A percentile compares a stretch with the other conserved stretches of the same genome.
These are phyloP conservation scores for Panicum virgatum DNA, from an alignment of 202 grass and related monocot genomes.

Conservation along the genomic window DNA sequence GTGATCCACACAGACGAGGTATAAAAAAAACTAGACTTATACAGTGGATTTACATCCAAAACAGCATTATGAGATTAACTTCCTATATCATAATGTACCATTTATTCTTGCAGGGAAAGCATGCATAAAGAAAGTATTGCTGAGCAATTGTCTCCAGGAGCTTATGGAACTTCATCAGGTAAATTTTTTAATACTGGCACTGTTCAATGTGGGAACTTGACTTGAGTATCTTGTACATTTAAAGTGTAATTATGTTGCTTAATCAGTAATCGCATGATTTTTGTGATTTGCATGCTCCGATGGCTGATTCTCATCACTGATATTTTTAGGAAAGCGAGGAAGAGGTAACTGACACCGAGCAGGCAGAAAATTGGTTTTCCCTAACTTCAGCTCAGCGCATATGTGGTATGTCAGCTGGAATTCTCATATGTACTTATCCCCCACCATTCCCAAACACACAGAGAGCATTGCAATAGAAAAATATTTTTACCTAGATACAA, in stretches of 20 bases:
- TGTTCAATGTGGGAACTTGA: neutral
- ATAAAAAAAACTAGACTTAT: neutral
- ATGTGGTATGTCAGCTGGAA: conserved; percentile 67
- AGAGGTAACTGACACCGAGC: conserved; percentile 90
- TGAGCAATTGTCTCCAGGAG: conserved; percentile 99
- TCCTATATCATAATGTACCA: neutral
- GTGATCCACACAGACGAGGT: conserved; percentile 95
- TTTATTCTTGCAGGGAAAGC: conserved; percentile 74
- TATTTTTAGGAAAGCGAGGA: conserved; percentile 90
- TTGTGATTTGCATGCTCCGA: neutral
- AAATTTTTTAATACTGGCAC: conserved; percentile 4
- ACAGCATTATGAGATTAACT: neutral
- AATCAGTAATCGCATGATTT: neutral
- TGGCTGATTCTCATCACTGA: conserved; percentile 15
- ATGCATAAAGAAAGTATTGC: conserved; percentile 97
- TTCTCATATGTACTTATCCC: neutral
- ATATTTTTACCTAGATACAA: neutral
- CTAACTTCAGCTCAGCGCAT: conserved; percentile 97
- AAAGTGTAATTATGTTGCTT: neutral
- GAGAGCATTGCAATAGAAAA: neutral
- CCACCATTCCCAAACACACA: no score
- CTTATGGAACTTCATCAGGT: conserved; percentile 99
- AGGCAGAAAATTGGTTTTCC: conserved; percentile 99
- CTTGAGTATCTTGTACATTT: neutral
- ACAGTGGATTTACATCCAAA: neutral